These are phyloP conservation scores for Cystofilobasidium bisporidii DNA, from an alignment of 768 basidiomycete genomes.

Conservation along the genomic window DNA sequence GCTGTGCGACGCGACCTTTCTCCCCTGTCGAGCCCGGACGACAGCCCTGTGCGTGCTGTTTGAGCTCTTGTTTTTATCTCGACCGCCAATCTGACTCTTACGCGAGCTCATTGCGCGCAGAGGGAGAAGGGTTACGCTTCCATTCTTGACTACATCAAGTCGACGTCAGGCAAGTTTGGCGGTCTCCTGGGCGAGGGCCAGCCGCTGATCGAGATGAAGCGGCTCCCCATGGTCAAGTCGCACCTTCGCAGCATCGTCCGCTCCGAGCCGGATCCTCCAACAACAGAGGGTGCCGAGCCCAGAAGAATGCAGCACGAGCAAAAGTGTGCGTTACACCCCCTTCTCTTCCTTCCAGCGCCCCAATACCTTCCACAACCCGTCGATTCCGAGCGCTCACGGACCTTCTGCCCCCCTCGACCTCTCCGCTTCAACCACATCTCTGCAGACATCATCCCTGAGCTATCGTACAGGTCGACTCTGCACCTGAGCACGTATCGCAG, in stretches of 20 bases:
- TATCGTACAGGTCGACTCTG: conserved; percentile 45
- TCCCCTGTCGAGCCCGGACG: conserved; percentile 13
- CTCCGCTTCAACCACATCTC: too few relatives aligned
- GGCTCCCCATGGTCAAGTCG: background rate
- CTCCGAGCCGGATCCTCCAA: background rate
- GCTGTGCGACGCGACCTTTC: conserved; percentile 12
- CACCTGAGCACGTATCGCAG: conserved; percentile 56
- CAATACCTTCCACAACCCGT: too few relatives aligned
- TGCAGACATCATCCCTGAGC: conserved; percentile 72
- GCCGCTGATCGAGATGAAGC: conserved; percentile 17
- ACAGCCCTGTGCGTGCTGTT: conserved; percentile 16
- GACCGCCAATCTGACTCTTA: background rate
- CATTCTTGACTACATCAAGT: conserved; percentile 17
- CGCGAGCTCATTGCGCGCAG: background rate
- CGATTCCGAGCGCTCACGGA: too few relatives aligned
- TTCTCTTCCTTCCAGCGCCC: too few relatives aligned
- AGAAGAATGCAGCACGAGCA: background rate
- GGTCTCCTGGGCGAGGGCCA: conserved; percentile 3
- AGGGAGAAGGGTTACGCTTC: conserved; percentile 10
- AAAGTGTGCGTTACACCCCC: conserved; percentile 11
- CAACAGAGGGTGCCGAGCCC: background rate
- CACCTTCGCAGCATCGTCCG: conserved; percentile 4
- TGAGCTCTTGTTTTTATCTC: too few relatives aligned
- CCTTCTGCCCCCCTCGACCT: too few relatives aligned
- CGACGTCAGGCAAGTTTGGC: conserved; percentile 2